Evolutionary conservation across 2,329 filamentous ascomycete genomes (phyloP).

Genomic region (Curvularia sp.): DNA sequence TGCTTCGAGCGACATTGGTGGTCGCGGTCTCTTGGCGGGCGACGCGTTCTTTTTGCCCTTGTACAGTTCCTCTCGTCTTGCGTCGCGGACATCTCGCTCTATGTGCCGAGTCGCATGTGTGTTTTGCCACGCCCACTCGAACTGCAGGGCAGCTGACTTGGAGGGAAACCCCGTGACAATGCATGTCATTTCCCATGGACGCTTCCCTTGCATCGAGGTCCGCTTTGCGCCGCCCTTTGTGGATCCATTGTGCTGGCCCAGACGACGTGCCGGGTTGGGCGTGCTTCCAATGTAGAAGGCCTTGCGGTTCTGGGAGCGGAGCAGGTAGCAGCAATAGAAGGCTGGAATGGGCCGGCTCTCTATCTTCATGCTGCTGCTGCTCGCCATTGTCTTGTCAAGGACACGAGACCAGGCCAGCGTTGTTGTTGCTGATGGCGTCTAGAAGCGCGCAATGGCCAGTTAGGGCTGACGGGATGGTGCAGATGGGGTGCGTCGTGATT

Average conservation of each 20-base stretch:
- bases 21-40: constrained; percentile 55
- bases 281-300: constrained; percentile 91
- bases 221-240: constrained; percentile 80
- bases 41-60: constrained; percentile 36
- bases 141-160: constrained; percentile 86
- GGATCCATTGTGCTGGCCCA: constrained; percentile 91
- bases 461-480: constrained; percentile 28
- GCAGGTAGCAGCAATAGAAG: constrained; percentile 91
- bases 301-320: constrained; percentile 78
- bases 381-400: constrained; percentile 11
- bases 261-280: constrained; percentile 81
- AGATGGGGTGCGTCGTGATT: constrained; percentile 22
- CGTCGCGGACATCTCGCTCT: constrained; percentile 52
- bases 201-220: constrained; percentile 71
- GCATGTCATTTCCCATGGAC: constrained; percentile 83
- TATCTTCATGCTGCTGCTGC: constrained; percentile 23
- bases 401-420: constrained; percentile 14
- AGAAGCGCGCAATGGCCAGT: constrained; percentile 21
- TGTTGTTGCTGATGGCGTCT: constrained; percentile 25
- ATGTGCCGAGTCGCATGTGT: constrained; percentile 83
- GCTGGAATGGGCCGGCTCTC: constrained; percentile 69
- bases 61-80: constrained; percentile 45
- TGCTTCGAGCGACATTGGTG: constrained; percentile 68
- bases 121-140: constrained; percentile 97
- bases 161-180: constrained; percentile 90